Evolutionary conservation across 2,329 filamentous ascomycete genomes (phyloP).

Genomic region (Penicillium paneum): DNA sequence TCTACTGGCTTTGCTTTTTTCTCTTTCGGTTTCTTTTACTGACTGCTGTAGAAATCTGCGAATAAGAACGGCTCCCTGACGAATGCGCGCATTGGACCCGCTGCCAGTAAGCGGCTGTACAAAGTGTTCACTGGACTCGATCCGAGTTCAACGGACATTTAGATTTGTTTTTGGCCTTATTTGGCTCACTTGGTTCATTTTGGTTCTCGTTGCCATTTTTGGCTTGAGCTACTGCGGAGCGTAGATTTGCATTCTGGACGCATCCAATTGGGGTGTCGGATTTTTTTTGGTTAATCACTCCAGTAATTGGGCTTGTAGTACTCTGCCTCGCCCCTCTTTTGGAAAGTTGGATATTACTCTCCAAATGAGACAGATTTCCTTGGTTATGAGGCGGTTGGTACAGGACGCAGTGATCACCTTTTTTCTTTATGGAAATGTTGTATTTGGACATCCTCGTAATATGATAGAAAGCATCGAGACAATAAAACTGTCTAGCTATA

Average conservation of each 20-base stretch:
- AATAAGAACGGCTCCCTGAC: conserved; percentile 48
- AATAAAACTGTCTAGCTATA: not conserved
- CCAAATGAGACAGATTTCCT: not conserved
- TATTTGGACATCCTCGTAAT: not conserved
- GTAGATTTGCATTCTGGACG: not conserved
- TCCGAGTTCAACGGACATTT: conserved; percentile 45
- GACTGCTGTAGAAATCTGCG: conserved; percentile 42
- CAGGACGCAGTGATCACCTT: not conserved
- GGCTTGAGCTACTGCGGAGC: not conserved
- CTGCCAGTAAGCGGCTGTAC: conserved; percentile 47
- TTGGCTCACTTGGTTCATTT: not conserved
- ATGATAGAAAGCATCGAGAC: not conserved
- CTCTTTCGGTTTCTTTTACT: not conserved
- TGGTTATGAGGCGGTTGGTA: not conserved
- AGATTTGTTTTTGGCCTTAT: conserved; percentile 5
- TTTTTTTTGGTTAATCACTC: not conserved
- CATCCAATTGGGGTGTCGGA: not conserved
- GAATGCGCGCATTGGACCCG: conserved; percentile 47
- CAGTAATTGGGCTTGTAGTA: not conserved
- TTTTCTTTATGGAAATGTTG: not conserved
- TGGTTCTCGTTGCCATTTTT: not conserved
- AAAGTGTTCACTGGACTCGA: conserved; percentile 51
- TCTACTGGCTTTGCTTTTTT: not conserved
- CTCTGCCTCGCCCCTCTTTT: not conserved
- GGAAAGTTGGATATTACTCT: not conserved